phyloP scores from a whole-genome alignment of 2,329 filamentous ascomycete species.

The Claviceps sp. region DNA sequence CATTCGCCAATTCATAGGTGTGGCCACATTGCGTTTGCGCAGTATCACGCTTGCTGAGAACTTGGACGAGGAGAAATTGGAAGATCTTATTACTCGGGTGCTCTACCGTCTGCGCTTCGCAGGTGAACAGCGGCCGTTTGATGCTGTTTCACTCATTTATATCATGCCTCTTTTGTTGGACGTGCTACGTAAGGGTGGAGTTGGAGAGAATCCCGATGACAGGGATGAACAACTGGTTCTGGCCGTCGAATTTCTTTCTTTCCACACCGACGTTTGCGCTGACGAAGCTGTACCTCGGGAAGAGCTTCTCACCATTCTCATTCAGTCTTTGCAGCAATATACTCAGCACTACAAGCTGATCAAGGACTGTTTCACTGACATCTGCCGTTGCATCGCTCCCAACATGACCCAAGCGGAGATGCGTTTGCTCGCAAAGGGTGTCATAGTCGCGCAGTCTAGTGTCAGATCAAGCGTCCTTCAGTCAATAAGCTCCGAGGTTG shows the following conservation, averaged over 20 bases:
- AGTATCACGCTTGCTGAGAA: constrained; percentile 60
- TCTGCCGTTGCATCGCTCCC: constrained; percentile 70
- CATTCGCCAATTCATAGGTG: constrained; percentile 70
- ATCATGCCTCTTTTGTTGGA: constrained; percentile 70
- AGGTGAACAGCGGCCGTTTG: constrained; percentile 87
- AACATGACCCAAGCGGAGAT: constrained; percentile 68
- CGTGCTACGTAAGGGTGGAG: constrained; percentile 65
- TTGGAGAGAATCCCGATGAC: constrained; percentile 61
- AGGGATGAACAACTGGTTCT: constrained; percentile 82
- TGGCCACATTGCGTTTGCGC: constrained; percentile 71
- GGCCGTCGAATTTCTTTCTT: constrained; percentile 75
- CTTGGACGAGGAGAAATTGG: constrained; percentile 66
- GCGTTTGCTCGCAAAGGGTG: constrained; percentile 59
- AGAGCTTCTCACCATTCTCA: constrained; percentile 57
- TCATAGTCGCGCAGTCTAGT: constrained; percentile 63
- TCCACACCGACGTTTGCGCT: constrained; percentile 69
- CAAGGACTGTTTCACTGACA: constrained; percentile 81
- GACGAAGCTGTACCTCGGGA: constrained; percentile 65
- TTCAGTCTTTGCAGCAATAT: constrained; percentile 75
- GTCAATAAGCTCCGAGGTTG: constrained; percentile 80
- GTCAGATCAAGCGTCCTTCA: constrained; percentile 79
- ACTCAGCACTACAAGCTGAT: constrained; percentile 89
- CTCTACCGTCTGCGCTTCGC: constrained; percentile 83
- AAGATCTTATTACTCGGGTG: constrained; percentile 72
- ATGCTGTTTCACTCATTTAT: constrained; percentile 77